phyloP scores from a whole-genome alignment of 441 rosid genomes.

The Francoa sonchifolia region DNA sequence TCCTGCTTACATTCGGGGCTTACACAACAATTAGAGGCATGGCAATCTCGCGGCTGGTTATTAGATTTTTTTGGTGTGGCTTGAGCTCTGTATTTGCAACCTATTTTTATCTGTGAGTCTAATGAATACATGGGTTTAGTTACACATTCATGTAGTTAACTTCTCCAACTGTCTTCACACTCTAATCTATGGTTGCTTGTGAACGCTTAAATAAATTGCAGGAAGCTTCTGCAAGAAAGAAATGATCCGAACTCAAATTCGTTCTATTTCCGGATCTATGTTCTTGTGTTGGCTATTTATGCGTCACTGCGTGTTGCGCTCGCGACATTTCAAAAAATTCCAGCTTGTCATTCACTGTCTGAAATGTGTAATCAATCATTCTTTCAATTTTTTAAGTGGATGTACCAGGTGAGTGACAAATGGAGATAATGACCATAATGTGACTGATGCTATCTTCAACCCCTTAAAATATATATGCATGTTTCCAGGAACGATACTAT shows the following conservation, averaged over 20 bases:
- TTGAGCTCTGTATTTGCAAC: conserved; percentile 59
- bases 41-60: conserved; percentile 96
- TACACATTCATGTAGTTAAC: not conserved
- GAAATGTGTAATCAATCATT: conserved; percentile 87
- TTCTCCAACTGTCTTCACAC: not conserved
- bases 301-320: conserved; percentile 65
- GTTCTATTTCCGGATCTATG: conserved; percentile 71
- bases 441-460: conserved; percentile 6
- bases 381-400: conserved; percentile 99
- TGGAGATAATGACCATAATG: not conserved
- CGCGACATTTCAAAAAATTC: conserved; percentile 63
- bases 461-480: conserved; percentile 8
- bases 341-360: conserved; percentile 83
- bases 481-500: conserved; percentile 83
- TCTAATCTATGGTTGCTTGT: conserved; percentile 3
- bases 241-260: conserved; percentile 47
- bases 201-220: conserved; percentile 26
- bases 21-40: conserved; percentile 89
- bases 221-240: conserved; percentile 75
- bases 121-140: conserved; percentile 4
- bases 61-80: conserved; percentile 87
- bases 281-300: conserved; percentile 82
- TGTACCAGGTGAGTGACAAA: conserved; percentile 61
- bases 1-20: conserved; percentile 91
- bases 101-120: conserved; percentile 74